These are phyloP conservation scores for Trapa incisa DNA, from an alignment of 345 rosid genomes.

Conservation along the genomic window DNA sequence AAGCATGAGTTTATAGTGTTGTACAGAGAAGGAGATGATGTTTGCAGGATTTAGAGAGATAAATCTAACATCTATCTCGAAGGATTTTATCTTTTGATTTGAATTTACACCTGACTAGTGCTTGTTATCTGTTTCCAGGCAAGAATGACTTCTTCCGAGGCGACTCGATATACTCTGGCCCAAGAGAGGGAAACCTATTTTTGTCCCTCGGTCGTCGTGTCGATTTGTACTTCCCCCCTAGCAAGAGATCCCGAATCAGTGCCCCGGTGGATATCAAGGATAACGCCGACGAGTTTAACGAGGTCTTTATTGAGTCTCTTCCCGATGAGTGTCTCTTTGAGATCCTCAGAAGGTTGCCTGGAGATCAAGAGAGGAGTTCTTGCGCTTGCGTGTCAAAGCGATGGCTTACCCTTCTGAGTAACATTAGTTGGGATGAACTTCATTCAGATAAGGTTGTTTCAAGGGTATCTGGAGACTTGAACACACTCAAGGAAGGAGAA, in stretches of 20 bases:
- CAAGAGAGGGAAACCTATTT: slow-evolving; percentile 56
- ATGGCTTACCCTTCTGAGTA: slow-evolving; percentile 73
- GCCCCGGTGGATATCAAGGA: slow-evolving; percentile 52
- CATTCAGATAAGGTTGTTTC: slow-evolving; percentile 13
- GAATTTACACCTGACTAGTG: background rate
- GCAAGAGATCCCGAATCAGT: slow-evolving; percentile 64
- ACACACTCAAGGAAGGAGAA: background rate
- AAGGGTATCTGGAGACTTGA: background rate
- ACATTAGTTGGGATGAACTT: slow-evolving; percentile 49
- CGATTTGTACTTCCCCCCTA: slow-evolving; percentile 56
- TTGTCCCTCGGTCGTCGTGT: slow-evolving; percentile 51
- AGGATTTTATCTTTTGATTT: background rate
- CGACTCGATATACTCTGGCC: slow-evolving; percentile 59
- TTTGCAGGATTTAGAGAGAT: background rate
- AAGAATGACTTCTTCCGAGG: slow-evolving; percentile 57
- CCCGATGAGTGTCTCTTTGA: slow-evolving; percentile 95
- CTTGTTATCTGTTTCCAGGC: slow-evolving; percentile 26
- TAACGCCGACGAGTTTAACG: slow-evolving; percentile 39
- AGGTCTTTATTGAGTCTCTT: slow-evolving; percentile 54
- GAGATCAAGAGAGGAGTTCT: slow-evolving; percentile 64
- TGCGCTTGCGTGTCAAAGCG: slow-evolving; percentile 77
- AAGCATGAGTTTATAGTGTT: too few species aligned
- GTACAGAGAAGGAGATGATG: too few species aligned
- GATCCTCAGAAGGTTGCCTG: slow-evolving; percentile 62
- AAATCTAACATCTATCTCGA: background rate